Evolutionary conservation across 2,329 filamentous ascomycete species (phyloP).

Genomic region (Sarocladium kiliense): DNA sequence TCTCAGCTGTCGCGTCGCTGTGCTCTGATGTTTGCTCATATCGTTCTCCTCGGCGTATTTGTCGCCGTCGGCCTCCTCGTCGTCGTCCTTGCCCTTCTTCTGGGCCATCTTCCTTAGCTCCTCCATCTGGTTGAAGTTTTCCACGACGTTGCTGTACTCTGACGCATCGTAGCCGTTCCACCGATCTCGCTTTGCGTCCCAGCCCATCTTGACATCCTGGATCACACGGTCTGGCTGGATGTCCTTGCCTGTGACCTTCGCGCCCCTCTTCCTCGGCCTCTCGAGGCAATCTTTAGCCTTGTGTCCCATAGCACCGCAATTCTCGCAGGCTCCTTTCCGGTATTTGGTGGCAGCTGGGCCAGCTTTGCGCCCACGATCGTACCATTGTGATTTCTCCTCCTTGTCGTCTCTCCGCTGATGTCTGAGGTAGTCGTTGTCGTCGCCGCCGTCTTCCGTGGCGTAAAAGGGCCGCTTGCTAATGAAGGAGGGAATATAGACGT

Average conservation of each 20-base stretch:
- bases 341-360: slow-evolving; percentile 92
- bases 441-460: slow-evolving; percentile 70
- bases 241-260: slow-evolving; percentile 85
- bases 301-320: slow-evolving; percentile 96
- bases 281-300: slow-evolving; percentile 91
- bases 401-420: slow-evolving; percentile 71
- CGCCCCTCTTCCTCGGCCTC: slow-evolving; percentile 81
- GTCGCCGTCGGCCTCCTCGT: slow-evolving; percentile 54
- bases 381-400: slow-evolving; percentile 78
- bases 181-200: slow-evolving; percentile 95
- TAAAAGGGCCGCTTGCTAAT: slow-evolving; percentile 99
- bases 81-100: slow-evolving; percentile 42
- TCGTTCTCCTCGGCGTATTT: slow-evolving; percentile 93
- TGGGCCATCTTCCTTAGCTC: slow-evolving; percentile 57
- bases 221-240: slow-evolving; percentile 90
- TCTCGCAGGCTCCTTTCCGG: slow-evolving; percentile 96
- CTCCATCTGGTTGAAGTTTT: slow-evolving; percentile 85
- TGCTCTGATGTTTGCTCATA: slow-evolving; percentile 91
- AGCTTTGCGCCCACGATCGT: slow-evolving; percentile 79
- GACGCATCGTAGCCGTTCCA: slow-evolving; percentile 97
- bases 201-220: slow-evolving; percentile 81
- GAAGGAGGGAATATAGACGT: slow-evolving; percentile 97
- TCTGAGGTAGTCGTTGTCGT: slow-evolving; percentile 77
- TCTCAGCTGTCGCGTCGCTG: slow-evolving; percentile 82
- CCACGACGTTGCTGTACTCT: slow-evolving; percentile 81